Base-by-base conservation (phyloP, 176 grass and related monocot genomes). In the Microstegium vimineum region DNA sequence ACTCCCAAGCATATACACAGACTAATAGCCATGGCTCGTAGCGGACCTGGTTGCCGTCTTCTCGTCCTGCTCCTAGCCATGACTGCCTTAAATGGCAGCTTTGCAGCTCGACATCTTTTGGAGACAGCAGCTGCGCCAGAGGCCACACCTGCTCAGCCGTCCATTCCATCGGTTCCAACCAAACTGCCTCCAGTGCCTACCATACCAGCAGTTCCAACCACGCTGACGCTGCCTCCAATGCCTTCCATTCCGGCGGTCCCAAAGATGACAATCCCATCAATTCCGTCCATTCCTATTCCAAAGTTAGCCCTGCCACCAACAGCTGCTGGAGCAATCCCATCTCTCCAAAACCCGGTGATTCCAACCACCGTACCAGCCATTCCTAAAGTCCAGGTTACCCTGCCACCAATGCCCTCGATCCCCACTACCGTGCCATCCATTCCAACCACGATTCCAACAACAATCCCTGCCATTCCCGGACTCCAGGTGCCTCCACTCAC, bases 401-500 rank as follows among this genome's bases (percentile, higher is more conserved):
- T 94, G 67, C 91, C 91, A 64, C 71, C 91, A 36, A 72, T 90
- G 57, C 73, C 91, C 45, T 90, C 81, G 33, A 81, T 94, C 35
- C 92, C 89, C 37, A 69, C n/a, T 37, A 80, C 73, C 6, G 31
- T 91, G 41, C 75, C 89, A 63, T 62, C 85, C 33, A 83, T 88
- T 49, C 77, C 91, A 43, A 85, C 83, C 33, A 88, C 79, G 14
- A 71, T 88, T 38, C 92, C 83, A 4, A 86, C 75, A 47, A 88
- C 86, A 25, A 79, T 89, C 37, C 90, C 90, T 35, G 72, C 80
- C 34, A 86, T 94, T 83, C 89, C 89, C 31, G 80, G 89, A 25
- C 62, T 89, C 35, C 80, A 91, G 60, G 84, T 91, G 57, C 92
- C 89, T 83, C 88, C 88, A 74, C 83, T 88, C 88, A 34, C 71